Evolutionary conservation across 345 rosid genomes (phyloP).

Genomic region (Sisymbrium altissimum): DNA sequence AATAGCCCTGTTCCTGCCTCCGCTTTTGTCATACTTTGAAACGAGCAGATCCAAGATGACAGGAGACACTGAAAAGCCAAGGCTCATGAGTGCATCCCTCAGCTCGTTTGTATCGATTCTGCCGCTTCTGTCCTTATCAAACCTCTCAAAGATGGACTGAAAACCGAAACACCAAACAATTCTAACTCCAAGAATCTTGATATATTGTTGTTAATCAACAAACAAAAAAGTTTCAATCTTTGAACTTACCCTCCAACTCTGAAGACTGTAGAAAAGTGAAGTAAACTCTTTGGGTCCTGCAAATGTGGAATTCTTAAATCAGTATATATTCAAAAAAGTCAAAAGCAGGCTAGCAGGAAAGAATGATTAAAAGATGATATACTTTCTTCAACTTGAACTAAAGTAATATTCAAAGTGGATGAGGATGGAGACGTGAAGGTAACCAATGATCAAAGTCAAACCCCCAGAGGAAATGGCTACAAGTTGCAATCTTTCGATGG

Average conservation of each 20-base stretch:
- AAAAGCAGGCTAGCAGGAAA: conserved; percentile 11
- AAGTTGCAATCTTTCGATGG: not conserved
- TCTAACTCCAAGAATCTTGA: not conserved
- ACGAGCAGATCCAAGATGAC: conserved; percentile 69
- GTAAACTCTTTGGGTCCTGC: conserved; percentile 89
- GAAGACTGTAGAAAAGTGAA: conserved; percentile 81
- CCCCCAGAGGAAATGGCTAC: not conserved
- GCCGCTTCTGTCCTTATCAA: conserved; percentile 86
- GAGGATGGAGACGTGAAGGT: not conserved
- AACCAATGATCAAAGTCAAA: conserved; percentile 14
- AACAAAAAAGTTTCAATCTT: not conserved
- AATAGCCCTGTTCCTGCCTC: conserved; percentile 66
- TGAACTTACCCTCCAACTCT: conserved; percentile 82
- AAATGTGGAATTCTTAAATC: conserved; percentile 1
- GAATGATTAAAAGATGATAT: not conserved
- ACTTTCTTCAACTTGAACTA: not conserved
- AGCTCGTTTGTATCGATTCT: conserved; percentile 76
- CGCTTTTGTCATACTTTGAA: conserved; percentile 78
- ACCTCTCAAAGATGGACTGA: conserved; percentile 75
- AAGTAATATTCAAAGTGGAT: not conserved
- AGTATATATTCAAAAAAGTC: not conserved
- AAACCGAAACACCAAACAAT: not conserved
- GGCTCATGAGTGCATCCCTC: conserved; percentile 71
- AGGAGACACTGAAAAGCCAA: conserved; percentile 74
- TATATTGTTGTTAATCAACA: not conserved